phyloP scores from a whole-genome alignment of 345 rosid genomes.

The Geranium brycei region DNA sequence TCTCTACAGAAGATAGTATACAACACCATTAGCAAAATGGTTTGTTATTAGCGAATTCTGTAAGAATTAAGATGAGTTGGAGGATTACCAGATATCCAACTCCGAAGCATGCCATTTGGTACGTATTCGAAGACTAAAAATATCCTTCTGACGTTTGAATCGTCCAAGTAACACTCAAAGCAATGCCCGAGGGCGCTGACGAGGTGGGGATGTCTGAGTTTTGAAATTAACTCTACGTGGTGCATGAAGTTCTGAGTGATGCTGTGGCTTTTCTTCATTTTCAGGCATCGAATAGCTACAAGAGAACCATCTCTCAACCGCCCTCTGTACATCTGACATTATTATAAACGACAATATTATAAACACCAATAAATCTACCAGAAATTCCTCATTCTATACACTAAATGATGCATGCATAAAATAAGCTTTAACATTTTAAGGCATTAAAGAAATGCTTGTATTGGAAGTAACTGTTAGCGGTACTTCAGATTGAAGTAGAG shows the following conservation, averaged over 20 bases:
- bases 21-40: background rate
- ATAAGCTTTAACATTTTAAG: too few species aligned
- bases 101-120: constrained; percentile 70
- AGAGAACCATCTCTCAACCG: constrained; percentile 60
- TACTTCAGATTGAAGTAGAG: background rate
- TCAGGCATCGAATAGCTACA: constrained; percentile 73
- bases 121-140: constrained; percentile 80
- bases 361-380: too few species aligned
- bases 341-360: background rate
- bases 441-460: too few species aligned
- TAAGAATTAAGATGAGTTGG: constrained; percentile 2
- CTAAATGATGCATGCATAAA: too few species aligned
- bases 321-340: constrained; percentile 74
- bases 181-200: constrained; percentile 90
- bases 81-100: constrained; percentile 74
- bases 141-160: constrained; percentile 87
- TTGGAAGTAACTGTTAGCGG: too few species aligned
- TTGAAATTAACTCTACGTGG: constrained; percentile 72
- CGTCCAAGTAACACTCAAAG: constrained; percentile 86
- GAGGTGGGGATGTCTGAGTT: constrained; percentile 73
- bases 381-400: too few species aligned
- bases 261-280: constrained; percentile 68
- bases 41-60: background rate
- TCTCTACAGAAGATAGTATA: constrained; percentile 29
- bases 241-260: constrained; percentile 57